phyloP scores from a whole-genome alignment of 139 green algal genomes.

The Micractinium conductrix region DNA sequence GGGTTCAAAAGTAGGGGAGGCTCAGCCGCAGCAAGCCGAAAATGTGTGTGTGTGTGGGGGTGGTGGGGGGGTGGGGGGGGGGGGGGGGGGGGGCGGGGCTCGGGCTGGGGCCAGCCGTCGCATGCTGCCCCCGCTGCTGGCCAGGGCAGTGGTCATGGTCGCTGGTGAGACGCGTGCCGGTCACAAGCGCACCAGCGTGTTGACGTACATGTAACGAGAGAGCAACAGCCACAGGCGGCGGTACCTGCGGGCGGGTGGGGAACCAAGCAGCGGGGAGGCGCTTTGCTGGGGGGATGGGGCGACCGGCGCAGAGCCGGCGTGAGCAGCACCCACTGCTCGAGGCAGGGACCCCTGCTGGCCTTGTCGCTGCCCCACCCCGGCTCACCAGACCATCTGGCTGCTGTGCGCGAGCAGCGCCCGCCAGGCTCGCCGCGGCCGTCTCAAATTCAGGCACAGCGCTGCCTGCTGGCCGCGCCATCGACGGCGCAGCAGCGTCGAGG shows the following conservation, averaged over 20 bases:
- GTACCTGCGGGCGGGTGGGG: conserved; percentile 17
- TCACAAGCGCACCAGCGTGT: conserved; percentile 32
- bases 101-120: no score
- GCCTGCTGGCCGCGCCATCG: not conserved
- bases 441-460: not conserved
- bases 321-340: not conserved
- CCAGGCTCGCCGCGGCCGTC: conserved; percentile 15
- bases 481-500: not conserved
- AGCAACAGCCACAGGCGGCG: conserved; percentile 46
- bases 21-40: no score
- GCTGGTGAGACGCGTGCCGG: no score
- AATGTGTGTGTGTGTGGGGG: no score
- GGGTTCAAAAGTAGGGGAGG: no score
- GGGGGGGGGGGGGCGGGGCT: no score
- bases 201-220: conserved; percentile 52
- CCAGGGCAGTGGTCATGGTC: no score
- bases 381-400: conserved; percentile 53
- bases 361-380: not conserved
- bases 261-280: not conserved
- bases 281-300: not conserved
- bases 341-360: not conserved
- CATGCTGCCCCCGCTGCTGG: no score
- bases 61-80: no score
- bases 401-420: conserved; percentile 34
- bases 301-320: not conserved